phyloP scores from a whole-genome alignment of 805 yeast species.

The Metschnikowia rubicola region DNA sequence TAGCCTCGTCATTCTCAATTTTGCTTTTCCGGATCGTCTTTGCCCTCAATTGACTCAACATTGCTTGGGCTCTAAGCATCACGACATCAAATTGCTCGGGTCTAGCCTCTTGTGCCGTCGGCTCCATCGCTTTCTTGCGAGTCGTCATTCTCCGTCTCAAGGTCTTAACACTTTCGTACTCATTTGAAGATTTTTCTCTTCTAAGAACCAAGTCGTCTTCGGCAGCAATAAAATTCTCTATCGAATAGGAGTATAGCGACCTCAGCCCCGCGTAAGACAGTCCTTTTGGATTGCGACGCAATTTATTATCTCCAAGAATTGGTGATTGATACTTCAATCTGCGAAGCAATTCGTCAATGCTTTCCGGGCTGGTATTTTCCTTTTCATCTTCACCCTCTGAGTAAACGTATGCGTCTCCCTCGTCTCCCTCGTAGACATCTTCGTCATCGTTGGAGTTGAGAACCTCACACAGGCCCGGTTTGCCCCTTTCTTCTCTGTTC shows the following conservation, averaged over 20 bases:
- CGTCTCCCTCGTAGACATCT: constrained; percentile 15
- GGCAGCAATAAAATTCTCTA: constrained; percentile 2
- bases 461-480: background rate
- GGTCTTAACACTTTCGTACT: constrained; percentile 37
- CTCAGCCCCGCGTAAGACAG: constrained; percentile 2
- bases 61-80: constrained; percentile 38
- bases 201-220: constrained; percentile 2
- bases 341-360: constrained; percentile 18
- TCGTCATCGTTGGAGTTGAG: constrained; percentile 2
- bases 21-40: background rate
- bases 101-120: constrained; percentile 6
- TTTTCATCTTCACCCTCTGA: constrained; percentile 12
- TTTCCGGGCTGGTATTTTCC: constrained; percentile 8
- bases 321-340: constrained; percentile 11
- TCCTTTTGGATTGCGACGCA: constrained; percentile 4
- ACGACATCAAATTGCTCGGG: constrained; percentile 16
- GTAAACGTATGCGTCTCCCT: constrained; percentile 17
- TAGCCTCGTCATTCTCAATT: background rate
- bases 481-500: constrained; percentile 12
- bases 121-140: constrained; percentile 27
- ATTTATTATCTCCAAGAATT: background rate
- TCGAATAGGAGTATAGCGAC: constrained; percentile 3
- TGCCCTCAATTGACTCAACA: constrained; percentile 34
- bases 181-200: constrained; percentile 7
- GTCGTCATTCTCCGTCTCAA: constrained; percentile 38